These are phyloP conservation scores for Phytophthora pistaciae DNA, from an alignment of 352 stramenopile genomes.

Conservation along the genomic window DNA sequence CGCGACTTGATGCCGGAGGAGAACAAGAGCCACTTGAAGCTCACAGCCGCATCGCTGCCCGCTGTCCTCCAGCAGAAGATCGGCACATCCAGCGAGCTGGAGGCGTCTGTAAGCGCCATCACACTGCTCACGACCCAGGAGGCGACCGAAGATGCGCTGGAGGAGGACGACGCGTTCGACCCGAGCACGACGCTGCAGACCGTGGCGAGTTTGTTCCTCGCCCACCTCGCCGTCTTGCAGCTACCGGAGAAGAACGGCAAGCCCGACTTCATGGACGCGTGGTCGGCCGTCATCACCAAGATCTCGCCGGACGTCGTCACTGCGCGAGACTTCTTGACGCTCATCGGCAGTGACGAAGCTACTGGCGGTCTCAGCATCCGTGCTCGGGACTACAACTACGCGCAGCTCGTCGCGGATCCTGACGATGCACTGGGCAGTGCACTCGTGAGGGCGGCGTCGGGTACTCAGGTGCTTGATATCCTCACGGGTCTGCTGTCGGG, in stretches of 20 bases:
- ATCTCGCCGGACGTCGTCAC: constrained; percentile 73
- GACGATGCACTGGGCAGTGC: constrained; percentile 53
- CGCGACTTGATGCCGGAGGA: constrained; percentile 48
- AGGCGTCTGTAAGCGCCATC: constrained; percentile 58
- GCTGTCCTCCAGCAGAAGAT: constrained; percentile 38
- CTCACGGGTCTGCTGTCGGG: constrained; percentile 68
- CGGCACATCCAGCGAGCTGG: constrained; percentile 22
- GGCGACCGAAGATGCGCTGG: constrained; percentile 51
- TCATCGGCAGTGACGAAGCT: constrained; percentile 53
- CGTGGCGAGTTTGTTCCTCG: constrained; percentile 61
- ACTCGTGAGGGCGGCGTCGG: constrained; percentile 56
- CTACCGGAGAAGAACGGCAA: constrained; percentile 62
- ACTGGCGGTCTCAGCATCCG: constrained; percentile 55
- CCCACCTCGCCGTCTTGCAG: constrained; percentile 59
- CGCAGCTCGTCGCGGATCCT: constrained; percentile 63
- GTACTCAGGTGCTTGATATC: constrained; percentile 74
- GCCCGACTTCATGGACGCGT: constrained; percentile 78
- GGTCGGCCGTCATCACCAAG: constrained; percentile 71
- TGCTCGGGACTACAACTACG: constrained; percentile 69
- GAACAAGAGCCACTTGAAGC: constrained; percentile 67
- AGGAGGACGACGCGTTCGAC: constrained; percentile 46
- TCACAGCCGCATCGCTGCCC: constrained; percentile 46
- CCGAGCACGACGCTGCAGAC: constrained; percentile 49
- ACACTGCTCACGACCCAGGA: constrained; percentile 70
- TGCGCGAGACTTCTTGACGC: constrained; percentile 60